Evolutionary conservation across 2,329 filamentous ascomycete genomes (phyloP), one percentile per base, ranked within the genome.

Genomic region (Curvularia lunata): DNA sequence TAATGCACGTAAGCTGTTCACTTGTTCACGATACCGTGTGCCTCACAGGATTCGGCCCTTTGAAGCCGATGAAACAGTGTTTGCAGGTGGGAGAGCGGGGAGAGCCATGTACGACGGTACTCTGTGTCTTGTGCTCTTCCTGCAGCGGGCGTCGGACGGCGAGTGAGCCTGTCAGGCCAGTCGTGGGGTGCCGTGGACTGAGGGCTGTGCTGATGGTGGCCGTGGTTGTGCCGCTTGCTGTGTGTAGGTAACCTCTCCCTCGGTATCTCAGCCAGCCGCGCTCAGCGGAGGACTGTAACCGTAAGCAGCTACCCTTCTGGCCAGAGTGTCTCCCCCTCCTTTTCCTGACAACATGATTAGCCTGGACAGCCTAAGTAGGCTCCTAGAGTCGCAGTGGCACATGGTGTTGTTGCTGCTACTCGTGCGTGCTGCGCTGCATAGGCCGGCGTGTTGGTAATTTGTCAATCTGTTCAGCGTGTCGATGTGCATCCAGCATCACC

Each of bases 81-180:
- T 37, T 52, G 38, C 30, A 55, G 46, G 53, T 63, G 62, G 64
- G 58, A 58, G 64, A 59, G 63, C 37, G 32, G 54, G 54, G 52
- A 56, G 53, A 56, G 56, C 52, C 25, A 60, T 50, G 54, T 53
- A 62, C 48, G 53, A 53, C 54, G 48, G 32, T 49, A 43, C 34
- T 49, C 40, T 53, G 47, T 51, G 53, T 30, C 21, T 48, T 51
- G 47, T 56, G 47, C 49, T 48, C 38, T 13, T 40, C 42, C 32
- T 56, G 53, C 53, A 56, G 53, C 53, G 53, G 53, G 53, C 53
- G 48, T 51, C 53, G 48, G 53, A 52, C 38, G 23, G 53, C 19
- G 43, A 32, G 40, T 25, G 46, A 54, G 48, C 38, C 37, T 28
- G 48, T 45, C 40, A 48, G 46, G 48, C 38, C 46, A 45, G 48